Evolutionary conservation across 1,139 yeast genomes (phyloP).

Genomic region (Hanseniaspora sp.): DNA sequence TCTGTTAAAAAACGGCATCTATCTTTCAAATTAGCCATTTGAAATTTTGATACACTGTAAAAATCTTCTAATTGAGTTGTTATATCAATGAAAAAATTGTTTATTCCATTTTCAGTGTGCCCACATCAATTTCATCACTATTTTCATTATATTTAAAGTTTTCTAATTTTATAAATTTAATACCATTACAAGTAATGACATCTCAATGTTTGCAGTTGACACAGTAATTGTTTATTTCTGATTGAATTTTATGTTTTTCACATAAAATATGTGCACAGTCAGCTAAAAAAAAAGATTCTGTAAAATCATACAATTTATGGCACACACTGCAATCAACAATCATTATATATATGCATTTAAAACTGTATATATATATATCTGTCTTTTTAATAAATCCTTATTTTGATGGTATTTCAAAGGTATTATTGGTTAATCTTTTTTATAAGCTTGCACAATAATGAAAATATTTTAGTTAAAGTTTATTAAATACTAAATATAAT

Average conservation of each 20-base stretch:
- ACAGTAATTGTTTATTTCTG: neutral
- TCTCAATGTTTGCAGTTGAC: neutral
- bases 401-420: neutral
- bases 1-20: constrained; percentile 23
- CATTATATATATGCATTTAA: neutral
- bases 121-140: constrained; percentile 16
- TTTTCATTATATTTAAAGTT: constrained; percentile 13
- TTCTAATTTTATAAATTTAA: constrained; percentile 20
- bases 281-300: neutral
- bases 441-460: too few relatives aligned
- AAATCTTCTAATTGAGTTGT: constrained; percentile 22
- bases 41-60: constrained; percentile 23
- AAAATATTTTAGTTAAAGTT: too few relatives aligned
- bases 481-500: too few relatives aligned
- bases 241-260: constrained; percentile 18
- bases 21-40: constrained; percentile 20
- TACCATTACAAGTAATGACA: neutral
- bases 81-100: constrained; percentile 23
- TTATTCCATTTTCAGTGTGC: constrained; percentile 21
- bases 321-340: constrained; percentile 1
- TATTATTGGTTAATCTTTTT: neutral
- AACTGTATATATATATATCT: too few relatives aligned
- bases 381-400: too few relatives aligned
- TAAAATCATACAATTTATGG: neutral
- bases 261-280: constrained; percentile 27